Evolutionary conservation across 1,284 basidiomycete genomes (phyloP).

Genomic region (Takashimella tepidaria): DNA sequence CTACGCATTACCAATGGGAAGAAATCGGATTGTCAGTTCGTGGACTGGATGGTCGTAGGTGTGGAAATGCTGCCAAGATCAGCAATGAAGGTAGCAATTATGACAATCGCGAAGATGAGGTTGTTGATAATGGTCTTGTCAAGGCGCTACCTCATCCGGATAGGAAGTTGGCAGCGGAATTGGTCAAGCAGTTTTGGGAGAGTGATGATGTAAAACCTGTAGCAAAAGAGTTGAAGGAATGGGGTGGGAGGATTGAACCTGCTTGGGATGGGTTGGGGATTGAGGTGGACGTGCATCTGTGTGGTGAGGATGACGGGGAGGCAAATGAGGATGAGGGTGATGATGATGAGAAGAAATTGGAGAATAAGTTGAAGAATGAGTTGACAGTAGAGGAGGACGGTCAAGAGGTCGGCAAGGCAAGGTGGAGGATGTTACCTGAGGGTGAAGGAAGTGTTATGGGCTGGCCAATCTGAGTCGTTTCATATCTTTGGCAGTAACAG

Average conservation of each 20-base stretch:
- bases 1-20: constrained; percentile 46
- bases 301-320: constrained; percentile 9
- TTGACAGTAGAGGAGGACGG: neutral
- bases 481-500: no score
- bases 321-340: no score
- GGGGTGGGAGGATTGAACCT: constrained; percentile 29
- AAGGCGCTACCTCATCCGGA: constrained; percentile 1
- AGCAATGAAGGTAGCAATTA: constrained; percentile 6
- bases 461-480: neutral
- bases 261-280: constrained; percentile 41
- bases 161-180: constrained; percentile 7
- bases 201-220: constrained; percentile 8
- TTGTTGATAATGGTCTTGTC: neutral
- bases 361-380: no score
- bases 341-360: no score
- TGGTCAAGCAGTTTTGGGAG: constrained; percentile 13
- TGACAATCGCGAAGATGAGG: constrained; percentile 1
- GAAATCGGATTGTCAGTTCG: constrained; percentile 32
- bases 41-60: constrained; percentile 6
- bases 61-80: constrained; percentile 1
- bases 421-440: neutral
- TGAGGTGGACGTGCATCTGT: constrained; percentile 11
- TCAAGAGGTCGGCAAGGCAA: neutral
- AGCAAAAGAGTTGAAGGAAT: constrained; percentile 5
- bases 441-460: neutral